A percentile compares a stretch with the other conserved stretches of the same genome.
Evolutionary conservation across 805 yeast genomes (phyloP).

Genomic region (Yueomyces sp.): DNA sequence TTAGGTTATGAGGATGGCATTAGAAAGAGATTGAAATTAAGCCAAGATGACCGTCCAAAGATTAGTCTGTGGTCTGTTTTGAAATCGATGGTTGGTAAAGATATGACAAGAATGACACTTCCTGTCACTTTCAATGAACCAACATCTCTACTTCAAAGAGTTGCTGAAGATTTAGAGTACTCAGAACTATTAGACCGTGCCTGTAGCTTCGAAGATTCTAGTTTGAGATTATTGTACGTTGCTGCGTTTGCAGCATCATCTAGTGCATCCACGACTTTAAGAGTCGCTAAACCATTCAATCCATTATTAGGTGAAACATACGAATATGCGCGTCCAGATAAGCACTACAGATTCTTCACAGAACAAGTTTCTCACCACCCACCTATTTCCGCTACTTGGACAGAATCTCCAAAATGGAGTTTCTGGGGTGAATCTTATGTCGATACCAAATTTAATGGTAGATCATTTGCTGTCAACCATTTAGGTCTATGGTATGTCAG

Average conservation of each 20-base stretch:
- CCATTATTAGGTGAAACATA: constrained; percentile 90
- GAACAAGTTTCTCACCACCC: constrained; percentile 98
- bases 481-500: constrained; percentile 81
- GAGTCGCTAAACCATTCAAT: constrained; percentile 95
- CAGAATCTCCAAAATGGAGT: constrained; percentile 83
- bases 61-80: constrained; percentile 88
- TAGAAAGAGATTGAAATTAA: constrained; percentile 52
- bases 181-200: constrained; percentile 66
- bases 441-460: constrained; percentile 76
- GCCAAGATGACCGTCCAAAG: constrained; percentile 77
- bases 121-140: constrained; percentile 98
- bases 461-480: constrained; percentile 88
- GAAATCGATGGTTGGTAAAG: constrained; percentile 90
- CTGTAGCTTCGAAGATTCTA: constrained; percentile 58
- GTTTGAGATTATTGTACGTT: constrained; percentile 71
- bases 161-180: constrained; percentile 91
- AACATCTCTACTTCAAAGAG: constrained; percentile 81
- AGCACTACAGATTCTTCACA: constrained; percentile 66
- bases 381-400: constrained; percentile 80
- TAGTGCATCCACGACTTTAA: constrained; percentile 78
- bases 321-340: constrained; percentile 83
- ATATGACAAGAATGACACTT: constrained; percentile 88
- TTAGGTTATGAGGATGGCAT: constrained; percentile 78
- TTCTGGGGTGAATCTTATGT: constrained; percentile 90
- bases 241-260: constrained; percentile 92